Percentiles rank a stretch among this genome's conserved stretches.
Conservation (phyloP, 2,329 filamentous ascomycete species). For the Phoma sp. region DNA sequence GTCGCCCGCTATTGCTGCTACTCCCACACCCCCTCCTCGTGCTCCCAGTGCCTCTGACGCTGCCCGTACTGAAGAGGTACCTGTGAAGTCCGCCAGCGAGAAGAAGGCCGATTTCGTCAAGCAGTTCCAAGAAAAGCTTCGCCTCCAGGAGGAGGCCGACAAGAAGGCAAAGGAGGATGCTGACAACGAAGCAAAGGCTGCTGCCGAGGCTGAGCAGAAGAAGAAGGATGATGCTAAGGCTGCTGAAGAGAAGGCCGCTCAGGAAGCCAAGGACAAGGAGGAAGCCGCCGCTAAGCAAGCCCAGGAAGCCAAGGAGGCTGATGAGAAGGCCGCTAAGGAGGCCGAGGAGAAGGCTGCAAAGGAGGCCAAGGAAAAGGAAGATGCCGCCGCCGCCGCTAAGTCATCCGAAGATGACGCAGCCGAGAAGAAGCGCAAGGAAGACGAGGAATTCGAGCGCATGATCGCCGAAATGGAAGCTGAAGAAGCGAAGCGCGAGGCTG, state of each 20-base stretch:
- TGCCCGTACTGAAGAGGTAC: constrained; percentile 70
- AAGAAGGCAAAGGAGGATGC: constrained; percentile 57
- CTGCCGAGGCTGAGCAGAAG: constrained; percentile 60
- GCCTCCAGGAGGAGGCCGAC: constrained; percentile 63
- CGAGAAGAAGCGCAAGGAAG: constrained; percentile 46
- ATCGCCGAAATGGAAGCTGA: constrained; percentile 66
- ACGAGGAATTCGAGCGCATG: constrained; percentile 61
- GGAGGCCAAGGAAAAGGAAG: constrained; percentile 48
- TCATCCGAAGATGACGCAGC: constrained; percentile 50
- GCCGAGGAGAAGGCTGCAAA: constrained; percentile 38
- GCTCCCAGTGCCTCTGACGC: constrained; percentile 66
- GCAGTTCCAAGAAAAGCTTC: constrained; percentile 65
- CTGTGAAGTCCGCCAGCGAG: constrained; percentile 75
- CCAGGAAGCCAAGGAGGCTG: constrained; percentile 31
- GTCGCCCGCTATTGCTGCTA: constrained; percentile 72
- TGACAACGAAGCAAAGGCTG: constrained; percentile 49
- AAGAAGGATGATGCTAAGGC: constrained; percentile 51
- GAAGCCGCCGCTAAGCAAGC: constrained; percentile 56
- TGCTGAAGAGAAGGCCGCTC: constrained; percentile 48
- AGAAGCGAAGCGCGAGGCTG: constrained; percentile 62
- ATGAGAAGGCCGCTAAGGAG: constrained; percentile 35
- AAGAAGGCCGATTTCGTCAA: constrained; percentile 68
- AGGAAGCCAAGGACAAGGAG: constrained; percentile 53
- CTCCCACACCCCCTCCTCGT: constrained; percentile 71
- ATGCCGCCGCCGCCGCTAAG: constrained; percentile 47